These are phyloP conservation scores for Medicago arabica DNA, from an alignment of 306 rosid species.

Conservation along the genomic window DNA sequence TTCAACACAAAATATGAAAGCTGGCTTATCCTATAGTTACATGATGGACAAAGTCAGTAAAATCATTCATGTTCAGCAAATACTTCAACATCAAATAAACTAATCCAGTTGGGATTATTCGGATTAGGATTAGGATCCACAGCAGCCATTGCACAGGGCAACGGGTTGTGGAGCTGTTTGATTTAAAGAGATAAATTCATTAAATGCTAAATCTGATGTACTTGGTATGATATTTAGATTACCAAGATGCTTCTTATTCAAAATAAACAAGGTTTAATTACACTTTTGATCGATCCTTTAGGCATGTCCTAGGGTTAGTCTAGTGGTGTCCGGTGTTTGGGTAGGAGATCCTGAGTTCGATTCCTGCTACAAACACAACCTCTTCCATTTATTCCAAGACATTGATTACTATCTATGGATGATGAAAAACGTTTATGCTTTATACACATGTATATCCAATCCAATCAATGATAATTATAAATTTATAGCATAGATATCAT, in stretches of 20 bases:
- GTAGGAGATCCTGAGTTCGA: not conserved
- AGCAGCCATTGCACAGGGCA: not conserved
- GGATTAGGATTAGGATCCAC: not conserved
- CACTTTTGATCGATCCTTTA: not conserved
- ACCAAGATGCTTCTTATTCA: not conserved
- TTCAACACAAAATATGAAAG: constrained; percentile 95
- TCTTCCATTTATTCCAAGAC: not conserved
- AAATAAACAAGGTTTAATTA: not conserved
- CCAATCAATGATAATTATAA: not conserved
- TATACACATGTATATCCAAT: not conserved
- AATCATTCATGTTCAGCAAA: constrained; percentile 21
- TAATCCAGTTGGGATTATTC: not conserved
- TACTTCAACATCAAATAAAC: not conserved
- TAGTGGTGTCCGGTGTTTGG: not conserved
- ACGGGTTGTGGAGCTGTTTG: not conserved
- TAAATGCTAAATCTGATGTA: not conserved
- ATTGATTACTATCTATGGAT: not conserved
- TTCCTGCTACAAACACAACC: not conserved
- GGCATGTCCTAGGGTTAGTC: not conserved
- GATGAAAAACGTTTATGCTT: not conserved
- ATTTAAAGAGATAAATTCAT: not conserved
- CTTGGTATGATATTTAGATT: not conserved
- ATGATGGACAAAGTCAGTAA: constrained; percentile 37
- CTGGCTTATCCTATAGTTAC: constrained; percentile 78
- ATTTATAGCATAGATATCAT: not conserved